Base-by-base conservation (phyloP, 352 stramenopile species). In the Phytophthora melonis region DNA sequence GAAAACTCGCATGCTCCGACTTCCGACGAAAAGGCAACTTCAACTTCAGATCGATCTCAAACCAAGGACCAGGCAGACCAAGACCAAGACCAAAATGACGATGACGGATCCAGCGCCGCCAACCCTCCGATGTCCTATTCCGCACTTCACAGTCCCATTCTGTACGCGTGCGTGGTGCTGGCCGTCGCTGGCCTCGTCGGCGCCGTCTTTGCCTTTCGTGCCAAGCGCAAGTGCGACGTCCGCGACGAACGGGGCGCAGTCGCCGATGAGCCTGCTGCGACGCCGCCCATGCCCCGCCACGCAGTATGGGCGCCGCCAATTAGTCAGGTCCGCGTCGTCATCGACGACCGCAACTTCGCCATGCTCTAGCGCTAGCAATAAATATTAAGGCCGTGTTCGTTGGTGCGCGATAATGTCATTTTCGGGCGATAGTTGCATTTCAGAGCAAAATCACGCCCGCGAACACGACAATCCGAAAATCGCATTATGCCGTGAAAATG, bases 91-190 rank as follows among this genome's bases (percentile, higher is more conserved):
- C 36, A 59, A 27, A 4, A 10, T 41, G 45, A 47, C 55, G 11
- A 8, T 23, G 45, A 45, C 34, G 36, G 52, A 7, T 23, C 10
- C 34, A 16, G 39, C 7, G 7, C 21, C 14, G 21, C 25, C 2
- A 27, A 66, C 19, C 13, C 39, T 34, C 19, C 55, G 9, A 52
- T 21, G 21, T 69, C 30, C 21, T 34, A 34, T 18, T 55, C 41
- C 0, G 34, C 25, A 9, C 25, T 52, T n/a, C 19, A 43, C 43
- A 66, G 50, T 16, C 64, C 67, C 4, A 27, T 91, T 16, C 82
- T 87, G 45, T 77, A 83, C 25, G 77, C 67, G 9, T 66, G 69
- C 3, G 50, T 84, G 4, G 55, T 85, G n/a, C 62, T 93, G 21
- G 70, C 45, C 14, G 34, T 77, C 19, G 66, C 53, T 16, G 73